Percentiles rank a stretch among this genome's conserved stretches.
Conservation (phyloP, 2,329 filamentous ascomycete genomes). For the Aspergillus neotritici region DNA sequence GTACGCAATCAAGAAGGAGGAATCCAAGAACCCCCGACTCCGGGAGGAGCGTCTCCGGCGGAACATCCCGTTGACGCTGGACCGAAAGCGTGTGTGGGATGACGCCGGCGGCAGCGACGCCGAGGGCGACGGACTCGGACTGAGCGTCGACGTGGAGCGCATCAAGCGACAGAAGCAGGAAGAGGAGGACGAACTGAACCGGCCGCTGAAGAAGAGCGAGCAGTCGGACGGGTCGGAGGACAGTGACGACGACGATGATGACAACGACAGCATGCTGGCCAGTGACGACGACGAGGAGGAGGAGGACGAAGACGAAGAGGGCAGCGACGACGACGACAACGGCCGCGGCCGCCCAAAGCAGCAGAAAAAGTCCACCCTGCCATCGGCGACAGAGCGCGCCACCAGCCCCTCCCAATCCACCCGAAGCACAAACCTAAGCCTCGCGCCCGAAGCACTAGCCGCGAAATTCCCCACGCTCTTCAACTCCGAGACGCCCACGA, state of each 20-base stretch:
- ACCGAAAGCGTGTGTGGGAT: conserved; percentile 87
- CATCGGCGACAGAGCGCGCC: conserved; percentile 44
- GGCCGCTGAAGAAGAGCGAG: conserved; percentile 35
- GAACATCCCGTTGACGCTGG: conserved; percentile 76
- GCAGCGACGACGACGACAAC: conserved; percentile 42
- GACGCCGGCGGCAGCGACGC: conserved; percentile 54
- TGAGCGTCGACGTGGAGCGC: conserved; percentile 45
- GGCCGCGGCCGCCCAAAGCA: conserved; percentile 29
- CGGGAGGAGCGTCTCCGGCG: conserved; percentile 65
- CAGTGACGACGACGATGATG: conserved; percentile 47
- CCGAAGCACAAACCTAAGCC: conserved; percentile 53
- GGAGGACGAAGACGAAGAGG: conserved; percentile 50
- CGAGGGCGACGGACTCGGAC: conserved; percentile 39
- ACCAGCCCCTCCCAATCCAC: conserved; percentile 53
- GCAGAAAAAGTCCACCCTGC: conserved; percentile 23
- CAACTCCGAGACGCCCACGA: conserved; percentile 46
- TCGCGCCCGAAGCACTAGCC: conserved; percentile 56
- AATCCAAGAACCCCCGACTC: conserved; percentile 73
- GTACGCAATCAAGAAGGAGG: conserved; percentile 74
- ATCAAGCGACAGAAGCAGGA: conserved; percentile 45
- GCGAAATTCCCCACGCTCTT: conserved; percentile 58
- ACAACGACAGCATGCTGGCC: conserved; percentile 71
- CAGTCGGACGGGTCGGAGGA: conserved; percentile 38
- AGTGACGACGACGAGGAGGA: conserved; percentile 50
- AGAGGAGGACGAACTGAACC: conserved; percentile 39